These are phyloP conservation scores for Saccharum officinarum DNA, from an alignment of 176 grass and related monocot genomes.

Conservation along the genomic window DNA sequence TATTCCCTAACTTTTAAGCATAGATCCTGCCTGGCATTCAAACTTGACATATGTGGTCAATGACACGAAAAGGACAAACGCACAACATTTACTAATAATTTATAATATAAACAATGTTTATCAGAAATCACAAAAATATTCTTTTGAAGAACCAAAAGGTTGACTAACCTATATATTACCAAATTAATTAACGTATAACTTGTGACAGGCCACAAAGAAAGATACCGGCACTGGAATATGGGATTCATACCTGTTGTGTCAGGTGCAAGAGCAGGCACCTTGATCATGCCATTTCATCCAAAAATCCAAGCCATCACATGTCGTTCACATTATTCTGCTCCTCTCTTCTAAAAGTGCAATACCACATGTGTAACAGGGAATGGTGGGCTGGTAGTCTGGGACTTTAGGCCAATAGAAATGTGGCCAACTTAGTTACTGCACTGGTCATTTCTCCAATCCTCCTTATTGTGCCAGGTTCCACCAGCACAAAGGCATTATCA, in stretches of 20 bases:
- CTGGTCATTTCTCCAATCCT: constrained; percentile 18
- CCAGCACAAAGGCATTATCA: constrained; percentile 18
- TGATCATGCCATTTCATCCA: constrained; percentile 38
- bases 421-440: not conserved
- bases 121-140: constrained; percentile 8
- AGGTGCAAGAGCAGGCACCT: constrained; percentile 34
- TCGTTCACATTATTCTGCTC: constrained; percentile 45
- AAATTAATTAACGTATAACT: constrained; percentile 12
- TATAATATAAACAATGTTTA: not conserved
- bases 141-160: not conserved
- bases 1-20: not conserved
- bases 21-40: constrained; percentile 16
- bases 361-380: constrained; percentile 32
- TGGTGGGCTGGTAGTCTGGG: constrained; percentile 15
- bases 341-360: constrained; percentile 31
- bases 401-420: constrained; percentile 19
- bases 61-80: constrained; percentile 9
- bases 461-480: not conserved
- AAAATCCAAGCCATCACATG: constrained; percentile 42
- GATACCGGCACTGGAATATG: constrained; percentile 40
- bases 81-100: not conserved
- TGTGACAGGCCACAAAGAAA: constrained; percentile 34
- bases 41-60: not conserved
- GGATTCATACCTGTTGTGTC: constrained; percentile 35
- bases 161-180: not conserved